Percentiles rank a stretch among this genome's conserved stretches.
phyloP scores from a whole-genome alignment of 106 monocot species.

The Platanthera zijinensis region DNA sequence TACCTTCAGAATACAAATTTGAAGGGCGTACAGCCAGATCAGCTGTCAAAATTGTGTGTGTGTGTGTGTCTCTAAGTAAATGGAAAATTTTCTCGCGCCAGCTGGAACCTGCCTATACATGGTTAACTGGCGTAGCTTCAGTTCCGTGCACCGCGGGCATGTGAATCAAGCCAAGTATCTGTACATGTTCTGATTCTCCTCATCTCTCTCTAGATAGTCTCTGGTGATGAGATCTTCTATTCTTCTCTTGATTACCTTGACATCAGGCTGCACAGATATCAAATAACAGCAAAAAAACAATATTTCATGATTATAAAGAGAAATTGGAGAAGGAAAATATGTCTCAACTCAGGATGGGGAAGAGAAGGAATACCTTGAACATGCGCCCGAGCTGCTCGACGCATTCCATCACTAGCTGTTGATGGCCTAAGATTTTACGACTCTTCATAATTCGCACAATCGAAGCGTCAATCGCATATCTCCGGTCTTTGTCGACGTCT shows the following conservation, averaged over 20 bases:
- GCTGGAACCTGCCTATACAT: too few species aligned
- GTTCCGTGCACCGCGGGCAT: too few species aligned
- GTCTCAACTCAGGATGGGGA: background rate
- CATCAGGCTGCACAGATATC: conserved; percentile 59
- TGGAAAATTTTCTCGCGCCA: too few species aligned
- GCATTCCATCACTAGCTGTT: conserved; percentile 55
- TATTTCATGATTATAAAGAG: background rate
- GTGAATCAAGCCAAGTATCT: conserved; percentile 62
- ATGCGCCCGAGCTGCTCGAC: conserved; percentile 63
- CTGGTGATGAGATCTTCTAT: conserved; percentile 78
- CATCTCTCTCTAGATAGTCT: conserved; percentile 83
- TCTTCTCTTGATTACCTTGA: conserved; percentile 87
- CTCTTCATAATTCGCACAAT: conserved; percentile 68
- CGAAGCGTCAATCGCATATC: conserved; percentile 68
- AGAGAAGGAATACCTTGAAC: conserved; percentile 39
- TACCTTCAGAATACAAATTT: too few species aligned
- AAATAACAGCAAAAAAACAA: background rate
- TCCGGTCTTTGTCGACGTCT: conserved; percentile 61
- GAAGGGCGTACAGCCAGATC: too few species aligned
- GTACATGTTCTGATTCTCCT: conserved; percentile 60
- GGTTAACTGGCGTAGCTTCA: too few species aligned
- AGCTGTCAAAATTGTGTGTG: too few species aligned
- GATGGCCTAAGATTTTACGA: conserved; percentile 54
- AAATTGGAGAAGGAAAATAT: background rate
- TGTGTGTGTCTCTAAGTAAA: too few species aligned